phyloP scores from a whole-genome alignment of 1,139 yeast species.

The Geotrichum macrosporum region DNA sequence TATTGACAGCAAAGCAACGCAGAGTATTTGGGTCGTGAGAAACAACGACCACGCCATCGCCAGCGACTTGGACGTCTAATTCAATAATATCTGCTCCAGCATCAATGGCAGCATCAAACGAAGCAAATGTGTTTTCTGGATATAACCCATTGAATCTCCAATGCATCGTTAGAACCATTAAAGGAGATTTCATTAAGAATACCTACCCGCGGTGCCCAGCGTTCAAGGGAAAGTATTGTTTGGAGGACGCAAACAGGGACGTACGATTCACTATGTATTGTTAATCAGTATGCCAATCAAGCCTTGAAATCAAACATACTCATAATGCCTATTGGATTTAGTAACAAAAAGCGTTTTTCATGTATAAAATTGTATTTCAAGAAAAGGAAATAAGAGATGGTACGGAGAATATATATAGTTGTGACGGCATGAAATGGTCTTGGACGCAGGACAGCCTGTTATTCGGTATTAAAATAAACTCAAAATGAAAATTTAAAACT shows the following conservation, averaged over 20 bases:
- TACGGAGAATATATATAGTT: too few relatives aligned
- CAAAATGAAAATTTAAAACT: too few relatives aligned
- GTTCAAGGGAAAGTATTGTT: constrained; percentile 18
- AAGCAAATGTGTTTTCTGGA: constrained; percentile 76
- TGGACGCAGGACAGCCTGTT: too few relatives aligned
- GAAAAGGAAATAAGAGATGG: too few relatives aligned
- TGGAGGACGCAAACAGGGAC: constrained; percentile 13
- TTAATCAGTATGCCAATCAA: too few relatives aligned
- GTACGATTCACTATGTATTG: too few relatives aligned
- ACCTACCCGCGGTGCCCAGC: constrained; percentile 25
- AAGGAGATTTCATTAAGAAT: not conserved
- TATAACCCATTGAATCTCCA: constrained; percentile 50
- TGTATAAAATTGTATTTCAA: too few relatives aligned
- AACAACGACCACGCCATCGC: constrained; percentile 68
- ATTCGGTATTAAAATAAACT: too few relatives aligned
- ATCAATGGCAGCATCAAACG: constrained; percentile 66
- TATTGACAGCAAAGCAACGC: constrained; percentile 51
- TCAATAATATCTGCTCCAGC: constrained; percentile 72
- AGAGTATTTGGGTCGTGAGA: constrained; percentile 65
- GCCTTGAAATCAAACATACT: too few relatives aligned
- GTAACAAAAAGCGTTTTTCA: too few relatives aligned
- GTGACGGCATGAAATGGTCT: too few relatives aligned
- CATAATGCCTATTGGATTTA: too few relatives aligned
- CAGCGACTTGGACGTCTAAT: constrained; percentile 76
- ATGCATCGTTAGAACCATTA: not conserved